These are phyloP conservation scores for Stylosanthes scabra DNA, from an alignment of 331 rosid species.

Conservation along the genomic window DNA sequence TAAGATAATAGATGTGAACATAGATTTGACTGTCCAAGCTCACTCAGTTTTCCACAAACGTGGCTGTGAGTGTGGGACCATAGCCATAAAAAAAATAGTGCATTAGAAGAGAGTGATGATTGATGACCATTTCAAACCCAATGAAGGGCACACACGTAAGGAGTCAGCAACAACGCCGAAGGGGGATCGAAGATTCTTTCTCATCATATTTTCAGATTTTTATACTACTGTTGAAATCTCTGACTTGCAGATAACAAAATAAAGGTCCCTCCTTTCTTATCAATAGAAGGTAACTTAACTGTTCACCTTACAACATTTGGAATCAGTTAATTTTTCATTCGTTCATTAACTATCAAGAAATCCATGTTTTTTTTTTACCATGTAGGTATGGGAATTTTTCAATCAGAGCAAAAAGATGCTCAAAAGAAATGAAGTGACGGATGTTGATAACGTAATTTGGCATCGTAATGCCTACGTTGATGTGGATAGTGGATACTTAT, in stretches of 20 bases:
- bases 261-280: no score
- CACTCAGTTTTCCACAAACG: conserved; percentile 25
- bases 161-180: conserved; percentile 70
- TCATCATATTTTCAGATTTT: no score
- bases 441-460: neutral
- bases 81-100: neutral
- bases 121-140: conserved; percentile 66
- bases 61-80: conserved; percentile 14
- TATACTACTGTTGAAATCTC: neutral
- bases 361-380: no score
- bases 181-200: conserved; percentile 45
- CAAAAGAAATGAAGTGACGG: neutral
- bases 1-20: no score
- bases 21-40: conserved; percentile 17
- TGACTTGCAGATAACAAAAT: no score
- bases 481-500: neutral
- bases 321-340: no score
- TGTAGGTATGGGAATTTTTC: no score
- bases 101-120: neutral
- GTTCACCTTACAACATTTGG: no score
- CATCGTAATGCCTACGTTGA: conserved; percentile 11
- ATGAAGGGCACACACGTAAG: neutral
- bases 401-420: no score
- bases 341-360: no score
- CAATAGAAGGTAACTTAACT: no score